phyloP scores from a whole-genome alignment of 805 yeast genomes.

The Saccharomycopsis sp. region DNA sequence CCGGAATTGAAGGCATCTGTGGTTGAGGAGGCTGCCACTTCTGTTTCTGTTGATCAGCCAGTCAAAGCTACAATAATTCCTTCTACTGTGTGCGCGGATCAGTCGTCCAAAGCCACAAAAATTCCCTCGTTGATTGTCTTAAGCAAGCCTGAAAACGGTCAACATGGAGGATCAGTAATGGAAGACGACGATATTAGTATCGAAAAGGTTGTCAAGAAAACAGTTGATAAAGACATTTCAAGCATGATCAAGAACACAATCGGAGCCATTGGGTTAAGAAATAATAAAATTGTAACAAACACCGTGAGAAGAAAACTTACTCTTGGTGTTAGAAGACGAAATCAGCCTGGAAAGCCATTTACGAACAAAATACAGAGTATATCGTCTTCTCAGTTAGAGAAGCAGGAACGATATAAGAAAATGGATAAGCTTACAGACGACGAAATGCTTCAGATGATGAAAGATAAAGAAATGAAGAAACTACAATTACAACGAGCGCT shows the following conservation, averaged over 20 bases:
- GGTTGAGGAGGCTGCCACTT: too few species aligned
- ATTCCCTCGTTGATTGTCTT: neutral
- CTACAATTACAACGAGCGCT: neutral
- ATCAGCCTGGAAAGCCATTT: neutral
- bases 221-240: constrained; percentile 15
- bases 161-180: neutral
- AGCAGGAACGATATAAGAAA: neutral
- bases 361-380: too few species aligned
- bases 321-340: constrained; percentile 10
- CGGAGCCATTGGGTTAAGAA: constrained; percentile 18
- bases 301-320: constrained; percentile 15
- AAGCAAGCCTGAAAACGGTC: neutral
- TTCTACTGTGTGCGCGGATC: too few species aligned
- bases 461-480: neutral
- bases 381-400: neutral
- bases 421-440: constrained; percentile 6
- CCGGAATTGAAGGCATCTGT: too few species aligned
- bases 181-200: constrained; percentile 14
- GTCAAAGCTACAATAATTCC: too few species aligned
- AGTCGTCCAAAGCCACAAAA: neutral
- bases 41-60: too few species aligned
- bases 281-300: constrained; percentile 17
- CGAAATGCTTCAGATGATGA: constrained; percentile 11
- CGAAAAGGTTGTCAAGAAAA: constrained; percentile 18
- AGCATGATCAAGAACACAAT: constrained; percentile 19